phyloP scores from a whole-genome alignment of 306 rosid species.

The Casuarina cunninghamiana region DNA sequence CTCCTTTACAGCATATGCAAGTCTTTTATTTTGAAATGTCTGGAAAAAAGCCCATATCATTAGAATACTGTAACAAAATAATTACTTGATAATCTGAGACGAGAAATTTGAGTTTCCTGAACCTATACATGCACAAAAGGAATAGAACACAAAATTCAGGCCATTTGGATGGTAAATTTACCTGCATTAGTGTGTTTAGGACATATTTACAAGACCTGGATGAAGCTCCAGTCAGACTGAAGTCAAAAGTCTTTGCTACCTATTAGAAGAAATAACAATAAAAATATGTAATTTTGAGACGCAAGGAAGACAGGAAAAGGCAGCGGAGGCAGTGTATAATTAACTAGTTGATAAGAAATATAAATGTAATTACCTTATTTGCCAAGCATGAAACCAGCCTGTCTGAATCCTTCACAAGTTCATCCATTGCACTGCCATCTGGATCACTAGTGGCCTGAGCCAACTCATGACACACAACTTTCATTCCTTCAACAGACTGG shows the following conservation, averaged over 20 bases:
- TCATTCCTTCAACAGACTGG: constrained; percentile 99
- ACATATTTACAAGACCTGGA: constrained; percentile 99
- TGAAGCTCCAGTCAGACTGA: constrained; percentile 91
- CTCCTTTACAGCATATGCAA: constrained; percentile 92
- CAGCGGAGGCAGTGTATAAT: neutral
- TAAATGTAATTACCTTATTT: constrained; percentile 56
- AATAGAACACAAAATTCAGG: constrained; percentile 14
- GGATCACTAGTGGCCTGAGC: constrained; percentile 88
- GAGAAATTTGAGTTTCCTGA: neutral
- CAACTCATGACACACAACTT: constrained; percentile 96
- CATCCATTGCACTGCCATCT: constrained; percentile 91
- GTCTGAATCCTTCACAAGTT: constrained; percentile 84
- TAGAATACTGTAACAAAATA: constrained; percentile 16
- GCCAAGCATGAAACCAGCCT: constrained; percentile 92
- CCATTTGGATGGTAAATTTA: constrained; percentile 23
- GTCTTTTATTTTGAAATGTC: constrained; percentile 96
- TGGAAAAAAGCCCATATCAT: constrained; percentile 28
- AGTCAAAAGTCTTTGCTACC: constrained; percentile 98
- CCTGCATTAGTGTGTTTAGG: constrained; percentile 99
- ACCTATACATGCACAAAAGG: constrained; percentile 1
- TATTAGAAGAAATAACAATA: constrained; percentile 23
- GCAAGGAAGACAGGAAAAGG: neutral
- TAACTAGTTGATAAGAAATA: neutral
- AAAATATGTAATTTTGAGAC: neutral
- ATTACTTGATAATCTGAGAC: neutral